Evolutionary conservation across 768 basidiomycete genomes (phyloP), one percentile per base, ranked within the genome.

Genomic region (Lactarius hengduanensis): DNA sequence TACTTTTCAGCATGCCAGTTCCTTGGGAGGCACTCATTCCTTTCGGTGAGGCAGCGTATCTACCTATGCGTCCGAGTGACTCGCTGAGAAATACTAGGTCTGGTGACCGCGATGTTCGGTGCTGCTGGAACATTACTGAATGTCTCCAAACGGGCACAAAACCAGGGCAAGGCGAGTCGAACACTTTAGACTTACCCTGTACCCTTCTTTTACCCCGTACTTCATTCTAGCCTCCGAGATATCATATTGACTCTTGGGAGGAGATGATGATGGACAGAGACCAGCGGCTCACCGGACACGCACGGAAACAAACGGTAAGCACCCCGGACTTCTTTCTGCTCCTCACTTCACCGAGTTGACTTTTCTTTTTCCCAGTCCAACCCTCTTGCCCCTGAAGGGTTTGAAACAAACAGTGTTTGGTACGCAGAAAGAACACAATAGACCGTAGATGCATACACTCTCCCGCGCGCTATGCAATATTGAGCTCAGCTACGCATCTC

Each of bases 11-110:
- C 71, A 96, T 96, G 96, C 96, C 96, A 63, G 89, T 97, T 72
- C 96, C 95, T 71, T 98, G 92, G 90, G 95, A 98, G 81, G 94
- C 96, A 60, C 84, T 98, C 72, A 92, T 98, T 81, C 96, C 96
- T 57, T 95, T 96, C 74, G 96, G 96, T 95, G 68, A 65, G 59
- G 59, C 22, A 45, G 40, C 56, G 10, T 50, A 3, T 57, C 26
- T 34, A 20, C 36, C 20, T 15, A 4, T 26, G 2, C 3, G 15
- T 34, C 6, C 13, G n/a, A 9, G 11, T 20, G 3, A 26, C 28
- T 32, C 32, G 6, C 58, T 71, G 32, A 64, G 28, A 56, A 20
- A 9, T 30, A 57, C 40, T 66, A 96, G 93, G 87, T 78, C 86
- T 96, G 65, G 73, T 96, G 67, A 92, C 92, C 64, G 82, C 82